phyloP scores from a whole-genome alignment of 129 eudicot genomes.

The Dittrichia graveolens region DNA sequence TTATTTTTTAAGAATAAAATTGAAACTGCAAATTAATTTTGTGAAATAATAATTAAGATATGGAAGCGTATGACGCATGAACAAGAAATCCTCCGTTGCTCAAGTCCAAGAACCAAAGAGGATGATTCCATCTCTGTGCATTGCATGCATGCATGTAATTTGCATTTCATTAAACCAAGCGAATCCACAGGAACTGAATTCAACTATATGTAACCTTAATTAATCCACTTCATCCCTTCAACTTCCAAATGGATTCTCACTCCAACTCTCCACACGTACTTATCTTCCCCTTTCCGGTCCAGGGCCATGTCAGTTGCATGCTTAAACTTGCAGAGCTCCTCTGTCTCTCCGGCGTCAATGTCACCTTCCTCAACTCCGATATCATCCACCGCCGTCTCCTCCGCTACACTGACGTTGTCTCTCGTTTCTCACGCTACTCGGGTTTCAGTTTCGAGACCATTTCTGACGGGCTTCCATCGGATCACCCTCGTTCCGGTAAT shows the following conservation, averaged over 20 bases:
- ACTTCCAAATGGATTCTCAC: conserved; percentile 30
- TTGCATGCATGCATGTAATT: conserved; percentile 31
- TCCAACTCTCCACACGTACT: conserved; percentile 46
- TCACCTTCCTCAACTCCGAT: conserved; percentile 57
- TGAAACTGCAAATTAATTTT: neutral
- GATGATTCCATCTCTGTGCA: conserved; percentile 20
- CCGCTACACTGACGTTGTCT: conserved; percentile 35
- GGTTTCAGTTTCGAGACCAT: conserved; percentile 52
- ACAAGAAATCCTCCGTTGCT: conserved; percentile 30
- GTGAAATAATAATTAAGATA: neutral
- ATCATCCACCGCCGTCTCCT: conserved; percentile 51
- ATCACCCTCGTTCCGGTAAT: conserved; percentile 52
- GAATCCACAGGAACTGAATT: neutral
- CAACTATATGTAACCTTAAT: conserved; percentile 15
- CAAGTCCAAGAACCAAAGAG: conserved; percentile 32
- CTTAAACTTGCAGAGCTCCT: conserved; percentile 63
- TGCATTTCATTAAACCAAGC: conserved; percentile 34
- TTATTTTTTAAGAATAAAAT: no score
- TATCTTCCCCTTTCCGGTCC: conserved; percentile 55
- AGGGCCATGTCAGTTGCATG: conserved; percentile 58
- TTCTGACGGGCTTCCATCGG: conserved; percentile 55
- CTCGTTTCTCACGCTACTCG: conserved; percentile 50
- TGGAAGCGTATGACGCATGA: conserved; percentile 31
- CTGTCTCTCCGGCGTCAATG: conserved; percentile 45
- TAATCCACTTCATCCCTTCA: conserved; percentile 1